Evolutionary conservation across 2,329 filamentous ascomycete genomes (phyloP), one percentile per base, ranked within the genome.

Genomic region (Fusarium anthophilum): DNA sequence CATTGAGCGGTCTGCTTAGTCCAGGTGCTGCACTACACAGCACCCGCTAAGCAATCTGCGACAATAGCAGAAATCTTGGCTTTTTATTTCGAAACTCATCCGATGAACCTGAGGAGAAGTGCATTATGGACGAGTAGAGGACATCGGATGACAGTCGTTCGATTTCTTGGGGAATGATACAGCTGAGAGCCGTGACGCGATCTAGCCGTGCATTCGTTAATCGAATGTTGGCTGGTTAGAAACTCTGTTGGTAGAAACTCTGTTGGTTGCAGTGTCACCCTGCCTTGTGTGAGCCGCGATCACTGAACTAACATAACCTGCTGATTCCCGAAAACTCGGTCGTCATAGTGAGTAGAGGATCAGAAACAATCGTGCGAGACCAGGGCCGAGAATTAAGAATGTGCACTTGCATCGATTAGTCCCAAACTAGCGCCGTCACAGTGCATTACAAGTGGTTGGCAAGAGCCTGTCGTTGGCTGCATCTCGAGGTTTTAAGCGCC

Each of bases 351-450:
- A 37, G 32, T 39, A 54, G 43, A 58, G 41, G 26, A 45, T n/a
- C 30, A 22, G 44, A 61, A 56, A 54, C 53, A 38, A 45, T 64
- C 56, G 48, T 60, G 47, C 54, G 53, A 55, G 51, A 55, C 51
- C 30, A 48, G 63, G 54, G 50, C 37, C 53, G 60, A 58, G 44
- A 47, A 56, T 53, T 45, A 67, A 58, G 44, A 66, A 50, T 50
- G 44, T 22, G 24, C 18, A 57, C 50, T 62, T 59, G 24, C 38
- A 58, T 64, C 69, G 41, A 47, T 60, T 72, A 63, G 68, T 48
- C 66, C 35, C 38, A 68, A 62, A 41, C 69, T 79, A 79, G 77
- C 75, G 76, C 70, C 66, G 72, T 79, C 77, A 79, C 77, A 76
- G 69, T 72, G 77, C 77, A 78, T 73, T 68, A 38, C 44, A 69